Evolutionary conservation across 2,329 filamentous ascomycete genomes (phyloP).

Genomic region (Cladosporium austrohemisphaericum): DNA sequence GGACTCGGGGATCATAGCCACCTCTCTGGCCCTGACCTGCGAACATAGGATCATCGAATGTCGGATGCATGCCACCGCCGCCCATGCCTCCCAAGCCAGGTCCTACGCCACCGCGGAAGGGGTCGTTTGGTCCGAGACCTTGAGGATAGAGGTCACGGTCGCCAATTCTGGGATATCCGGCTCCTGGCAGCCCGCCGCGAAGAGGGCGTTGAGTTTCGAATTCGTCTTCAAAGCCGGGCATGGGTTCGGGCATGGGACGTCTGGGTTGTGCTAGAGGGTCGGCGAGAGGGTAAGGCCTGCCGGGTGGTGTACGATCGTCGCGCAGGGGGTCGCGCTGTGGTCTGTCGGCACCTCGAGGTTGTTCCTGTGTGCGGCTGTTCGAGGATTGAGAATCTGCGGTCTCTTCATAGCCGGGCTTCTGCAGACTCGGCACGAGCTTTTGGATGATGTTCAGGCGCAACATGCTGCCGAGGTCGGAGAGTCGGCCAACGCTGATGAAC

Average conservation of each 20-base stretch:
- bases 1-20: conserved; percentile 66
- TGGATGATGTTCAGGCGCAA: conserved; percentile 80
- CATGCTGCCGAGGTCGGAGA: conserved; percentile 64
- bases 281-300: conserved; percentile 62
- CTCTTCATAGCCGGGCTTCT: conserved; percentile 76
- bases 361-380: conserved; percentile 4
- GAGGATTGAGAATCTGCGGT: conserved; percentile 25
- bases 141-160: conserved; percentile 84
- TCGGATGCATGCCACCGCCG: conserved; percentile 87
- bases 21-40: conserved; percentile 48
- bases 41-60: conserved; percentile 88
- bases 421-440: conserved; percentile 71
- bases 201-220: conserved; percentile 72
- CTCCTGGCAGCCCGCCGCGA: conserved; percentile 43
- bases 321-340: conserved; percentile 46
- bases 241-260: conserved; percentile 64
- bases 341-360: conserved; percentile 24
- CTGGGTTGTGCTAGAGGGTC: conserved; percentile 58
- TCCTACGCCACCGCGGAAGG: conserved; percentile 63
- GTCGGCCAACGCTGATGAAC: conserved; percentile 69
- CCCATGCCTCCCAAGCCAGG: conserved; percentile 51
- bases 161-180: conserved; percentile 58
- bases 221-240: conserved; percentile 91
- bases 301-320: conserved; percentile 53
- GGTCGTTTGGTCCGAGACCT: conserved; percentile 80